Evolutionary conservation across 23 red algal species (phyloP).

Genomic region (Rhodosorus marinus): DNA sequence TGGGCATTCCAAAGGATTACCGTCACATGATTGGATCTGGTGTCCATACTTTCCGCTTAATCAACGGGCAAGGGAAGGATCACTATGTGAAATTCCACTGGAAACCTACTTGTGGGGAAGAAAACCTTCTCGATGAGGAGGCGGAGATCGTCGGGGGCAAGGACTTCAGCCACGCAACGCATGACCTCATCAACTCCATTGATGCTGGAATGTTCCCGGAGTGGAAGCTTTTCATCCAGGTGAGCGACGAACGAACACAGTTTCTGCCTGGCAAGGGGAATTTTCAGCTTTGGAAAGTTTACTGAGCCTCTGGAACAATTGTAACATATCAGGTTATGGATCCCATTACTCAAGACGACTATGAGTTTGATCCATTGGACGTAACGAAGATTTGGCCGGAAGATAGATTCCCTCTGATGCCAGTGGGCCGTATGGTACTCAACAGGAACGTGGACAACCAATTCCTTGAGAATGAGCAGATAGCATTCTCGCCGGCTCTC

Average conservation of each 20-base stretch:
- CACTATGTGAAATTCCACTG: conserved; percentile 97
- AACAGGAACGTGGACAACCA: conserved; percentile 85
- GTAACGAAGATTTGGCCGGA: conserved; percentile 92
- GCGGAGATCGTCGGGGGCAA: conserved; percentile 50
- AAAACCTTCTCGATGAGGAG: conserved; percentile 85
- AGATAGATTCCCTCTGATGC: conserved; percentile 47
- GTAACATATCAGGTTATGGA: too few species aligned
- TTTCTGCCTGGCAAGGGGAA: too few species aligned
- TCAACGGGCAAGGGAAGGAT: conserved; percentile 42
- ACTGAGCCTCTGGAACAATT: too few species aligned
- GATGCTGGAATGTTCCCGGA: conserved; percentile 67
- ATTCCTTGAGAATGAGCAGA: conserved; percentile 74
- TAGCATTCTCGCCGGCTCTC: conserved; percentile 83
- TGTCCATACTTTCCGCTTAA: conserved; percentile 70
- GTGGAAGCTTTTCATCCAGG: conserved; percentile 76
- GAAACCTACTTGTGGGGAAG: conserved; percentile 48
- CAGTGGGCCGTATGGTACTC: conserved; percentile 70
- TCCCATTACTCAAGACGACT: conserved; percentile 25
- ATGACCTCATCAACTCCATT: conserved; percentile 74
- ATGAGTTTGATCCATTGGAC: conserved; percentile 75
- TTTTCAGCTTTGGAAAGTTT: too few species aligned
- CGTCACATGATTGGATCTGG: conserved; percentile 63
- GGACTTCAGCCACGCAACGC: conserved; percentile 91
- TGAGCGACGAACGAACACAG: too few species aligned
- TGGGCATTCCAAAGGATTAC: conserved; percentile 77